Percentiles rank a stretch among this genome's conserved stretches.
These are phyloP conservation scores for Pythium coloratum DNA, from an alignment of 352 stramenopile species.

Conservation along the genomic window DNA sequence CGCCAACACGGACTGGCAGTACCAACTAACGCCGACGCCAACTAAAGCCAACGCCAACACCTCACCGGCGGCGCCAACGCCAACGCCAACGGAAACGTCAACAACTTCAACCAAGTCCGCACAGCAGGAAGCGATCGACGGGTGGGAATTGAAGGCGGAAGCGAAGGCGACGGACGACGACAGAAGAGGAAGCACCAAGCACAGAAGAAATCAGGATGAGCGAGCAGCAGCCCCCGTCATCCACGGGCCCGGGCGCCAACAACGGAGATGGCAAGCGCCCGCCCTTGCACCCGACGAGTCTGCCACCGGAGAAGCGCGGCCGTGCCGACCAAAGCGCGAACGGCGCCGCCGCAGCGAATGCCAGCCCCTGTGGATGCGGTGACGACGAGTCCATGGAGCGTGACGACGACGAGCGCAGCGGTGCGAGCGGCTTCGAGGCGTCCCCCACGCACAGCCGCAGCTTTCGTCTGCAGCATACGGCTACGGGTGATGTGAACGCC, in stretches of 20 bases:
- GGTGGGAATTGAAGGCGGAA: neutral
- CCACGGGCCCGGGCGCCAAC: neutral
- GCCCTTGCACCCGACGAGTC: constrained; percentile 40
- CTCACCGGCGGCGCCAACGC: neutral
- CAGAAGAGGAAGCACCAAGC: constrained; percentile 1
- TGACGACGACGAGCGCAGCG: constrained; percentile 25
- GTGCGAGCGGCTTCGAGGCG: constrained; percentile 13
- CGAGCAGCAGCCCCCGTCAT: constrained; percentile 14
- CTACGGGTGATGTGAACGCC: constrained; percentile 68
- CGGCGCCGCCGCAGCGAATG: neutral
- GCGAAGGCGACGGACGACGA: neutral
- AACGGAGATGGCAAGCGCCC: constrained; percentile 43
- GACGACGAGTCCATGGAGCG: constrained; percentile 23
- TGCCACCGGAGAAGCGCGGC: constrained; percentile 51
- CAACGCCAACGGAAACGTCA: neutral
- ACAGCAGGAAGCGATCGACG: neutral
- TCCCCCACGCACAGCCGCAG: constrained; percentile 23
- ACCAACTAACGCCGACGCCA: neutral
- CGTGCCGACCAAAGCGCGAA: constrained; percentile 20
- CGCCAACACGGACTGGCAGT: constrained; percentile 1
- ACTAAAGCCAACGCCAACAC: neutral
- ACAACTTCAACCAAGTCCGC: constrained; percentile 1
- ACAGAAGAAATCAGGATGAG: constrained; percentile 8
- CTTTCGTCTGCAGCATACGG: constrained; percentile 12
- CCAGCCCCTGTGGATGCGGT: neutral